Percentiles rank a stretch among this genome's conserved stretches.
phyloP scores from a whole-genome alignment of 441 rosid species.

The Flueggea neowawraea region DNA sequence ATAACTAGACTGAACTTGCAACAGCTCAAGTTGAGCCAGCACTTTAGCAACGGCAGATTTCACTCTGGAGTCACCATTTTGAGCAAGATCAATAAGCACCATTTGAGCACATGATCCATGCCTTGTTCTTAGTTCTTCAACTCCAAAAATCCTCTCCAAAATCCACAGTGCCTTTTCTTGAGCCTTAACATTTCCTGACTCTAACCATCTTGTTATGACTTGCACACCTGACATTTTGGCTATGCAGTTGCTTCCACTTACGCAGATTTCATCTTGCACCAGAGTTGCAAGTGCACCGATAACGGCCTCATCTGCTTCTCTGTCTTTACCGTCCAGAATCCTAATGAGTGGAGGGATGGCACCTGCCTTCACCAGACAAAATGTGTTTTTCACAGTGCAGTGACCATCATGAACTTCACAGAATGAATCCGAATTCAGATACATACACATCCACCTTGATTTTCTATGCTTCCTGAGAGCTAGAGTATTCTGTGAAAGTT shows the following conservation, averaged over 20 bases:
- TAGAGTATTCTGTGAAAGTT: slow-evolving; percentile 57
- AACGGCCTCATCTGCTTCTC: slow-evolving; percentile 59
- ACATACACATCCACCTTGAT: slow-evolving; percentile 44
- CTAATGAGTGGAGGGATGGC: slow-evolving; percentile 45
- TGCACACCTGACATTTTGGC: slow-evolving; percentile 33
- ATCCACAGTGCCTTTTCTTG: slow-evolving; percentile 61
- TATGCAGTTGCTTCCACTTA: slow-evolving; percentile 47
- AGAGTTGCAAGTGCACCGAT: slow-evolving; percentile 49
- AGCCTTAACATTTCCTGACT: slow-evolving; percentile 37
- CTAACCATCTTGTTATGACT: slow-evolving; percentile 39
- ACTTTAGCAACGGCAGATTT: slow-evolving; percentile 40
- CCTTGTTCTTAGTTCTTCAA: slow-evolving; percentile 35
- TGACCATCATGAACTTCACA: slow-evolving; percentile 53
- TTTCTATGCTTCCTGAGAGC: slow-evolving; percentile 39
- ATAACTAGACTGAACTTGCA: slow-evolving; percentile 58
- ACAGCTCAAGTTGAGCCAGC: slow-evolving; percentile 54
- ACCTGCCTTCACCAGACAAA: slow-evolving; percentile 63
- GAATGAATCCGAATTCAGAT: slow-evolving; percentile 32
- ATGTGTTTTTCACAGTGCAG: slow-evolving; percentile 46
- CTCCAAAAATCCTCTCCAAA: slow-evolving; percentile 47
- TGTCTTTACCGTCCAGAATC: slow-evolving; percentile 39
- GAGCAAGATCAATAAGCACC: slow-evolving; percentile 58
- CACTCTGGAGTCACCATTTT: slow-evolving; percentile 43
- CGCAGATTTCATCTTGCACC: slow-evolving; percentile 51
- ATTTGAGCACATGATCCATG: slow-evolving; percentile 49